Evolutionary conservation across 331 rosid genomes (phyloP).

Genomic region (Erythrophleum ivorense): DNA sequence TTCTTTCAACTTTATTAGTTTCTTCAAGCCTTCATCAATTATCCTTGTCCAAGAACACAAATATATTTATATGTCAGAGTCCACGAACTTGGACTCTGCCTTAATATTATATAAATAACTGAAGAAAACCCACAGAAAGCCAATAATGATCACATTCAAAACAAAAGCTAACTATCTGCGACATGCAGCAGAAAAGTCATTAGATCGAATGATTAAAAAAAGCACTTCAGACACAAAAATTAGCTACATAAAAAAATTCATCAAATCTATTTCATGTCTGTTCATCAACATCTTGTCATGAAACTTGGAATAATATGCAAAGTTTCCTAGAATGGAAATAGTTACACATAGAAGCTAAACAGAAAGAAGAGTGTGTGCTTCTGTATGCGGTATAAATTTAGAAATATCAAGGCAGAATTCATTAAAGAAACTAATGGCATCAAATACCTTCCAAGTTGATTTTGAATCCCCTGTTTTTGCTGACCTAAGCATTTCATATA

Average conservation of each 20-base stretch:
- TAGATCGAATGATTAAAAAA: conserved; percentile 8
- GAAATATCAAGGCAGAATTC: background rate
- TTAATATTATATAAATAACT: conserved; percentile 20
- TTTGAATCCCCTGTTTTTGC: conserved; percentile 84
- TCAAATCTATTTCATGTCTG: background rate
- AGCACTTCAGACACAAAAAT: background rate
- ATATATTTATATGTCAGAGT: background rate
- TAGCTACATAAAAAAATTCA: background rate
- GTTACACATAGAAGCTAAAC: conserved; percentile 7
- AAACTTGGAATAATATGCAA: background rate
- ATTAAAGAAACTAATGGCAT: conserved; percentile 17
- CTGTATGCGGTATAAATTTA: conserved; percentile 18
- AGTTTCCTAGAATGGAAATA: conserved; percentile 26
- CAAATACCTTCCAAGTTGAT: conserved; percentile 89
- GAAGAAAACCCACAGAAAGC: conserved; percentile 19
- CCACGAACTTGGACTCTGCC: conserved; percentile 19
- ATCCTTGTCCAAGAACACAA: background rate
- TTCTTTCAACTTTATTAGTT: conserved; percentile 18
- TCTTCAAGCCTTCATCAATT: conserved; percentile 23
- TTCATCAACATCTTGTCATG: conserved; percentile 27
- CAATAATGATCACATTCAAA: conserved; percentile 1
- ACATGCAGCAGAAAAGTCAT: background rate
- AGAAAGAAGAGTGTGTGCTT: conserved; percentile 8
- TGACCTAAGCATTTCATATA: conserved; percentile 86
- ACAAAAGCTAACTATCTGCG: conserved; percentile 5